A percentile compares a stretch with the other conserved stretches of the same genome.
These are phyloP conservation scores for Tricholoma bakamatsutake DNA, from an alignment of 768 basidiomycete species.

Conservation along the genomic window DNA sequence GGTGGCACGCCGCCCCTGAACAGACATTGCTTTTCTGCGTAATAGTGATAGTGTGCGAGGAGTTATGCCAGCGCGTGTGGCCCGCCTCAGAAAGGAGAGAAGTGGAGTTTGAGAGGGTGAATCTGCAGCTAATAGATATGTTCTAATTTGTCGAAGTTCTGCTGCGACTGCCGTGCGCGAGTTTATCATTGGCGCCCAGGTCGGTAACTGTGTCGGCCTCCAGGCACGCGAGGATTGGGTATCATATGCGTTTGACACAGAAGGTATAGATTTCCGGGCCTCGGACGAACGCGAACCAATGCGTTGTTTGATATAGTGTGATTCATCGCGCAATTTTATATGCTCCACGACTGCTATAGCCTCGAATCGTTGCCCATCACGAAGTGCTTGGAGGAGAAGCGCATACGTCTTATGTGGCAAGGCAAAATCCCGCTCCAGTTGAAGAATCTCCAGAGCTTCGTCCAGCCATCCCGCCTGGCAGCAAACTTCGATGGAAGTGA, in stretches of 20 bases:
- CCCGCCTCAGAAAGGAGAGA: constrained; percentile 3
- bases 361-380: background rate
- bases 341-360: constrained; percentile 2
- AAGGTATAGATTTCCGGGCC: background rate
- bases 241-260: background rate
- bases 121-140: background rate
- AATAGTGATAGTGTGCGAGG: constrained; percentile 1
- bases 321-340: background rate
- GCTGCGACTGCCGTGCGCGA: constrained; percentile 3
- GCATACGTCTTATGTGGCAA: constrained; percentile 5
- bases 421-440: constrained; percentile 1
- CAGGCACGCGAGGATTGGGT: background rate
- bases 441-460: constrained; percentile 7
- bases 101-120: background rate
- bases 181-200: background rate
- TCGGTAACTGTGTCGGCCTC: background rate
- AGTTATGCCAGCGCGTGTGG: constrained; percentile 4
- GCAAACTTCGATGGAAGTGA: constrained; percentile 10
- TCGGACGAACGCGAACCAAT: background rate
- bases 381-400: constrained; percentile 5
- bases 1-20: background rate
- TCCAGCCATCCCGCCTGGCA: constrained; percentile 14
- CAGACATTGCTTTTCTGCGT: constrained; percentile 5
- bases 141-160: constrained; percentile 5
- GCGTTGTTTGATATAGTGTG: background rate